Evolutionary conservation across 257 asterid species (phyloP).

Genomic region (Plantago major): DNA sequence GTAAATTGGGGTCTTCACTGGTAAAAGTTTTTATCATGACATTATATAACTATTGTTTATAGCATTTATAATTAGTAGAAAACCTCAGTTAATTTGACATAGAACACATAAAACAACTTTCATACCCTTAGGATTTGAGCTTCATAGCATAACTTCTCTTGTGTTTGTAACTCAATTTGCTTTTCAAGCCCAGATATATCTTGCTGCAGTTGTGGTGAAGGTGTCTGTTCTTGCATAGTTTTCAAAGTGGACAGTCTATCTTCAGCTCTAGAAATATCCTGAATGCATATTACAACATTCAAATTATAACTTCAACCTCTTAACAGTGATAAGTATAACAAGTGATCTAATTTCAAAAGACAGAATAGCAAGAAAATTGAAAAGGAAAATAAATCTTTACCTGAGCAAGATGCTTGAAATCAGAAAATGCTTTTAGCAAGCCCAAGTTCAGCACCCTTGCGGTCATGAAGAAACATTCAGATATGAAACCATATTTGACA

Average conservation of each 20-base stretch:
- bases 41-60: too few species aligned
- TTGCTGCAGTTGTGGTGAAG: slow-evolving; percentile 73
- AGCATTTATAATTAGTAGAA: background rate
- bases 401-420: slow-evolving; percentile 94
- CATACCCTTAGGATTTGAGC: slow-evolving; percentile 94
- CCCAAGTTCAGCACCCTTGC: slow-evolving; percentile 94
- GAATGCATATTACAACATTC: slow-evolving; percentile 26
- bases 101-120: background rate
- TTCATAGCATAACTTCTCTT: slow-evolving; percentile 88
- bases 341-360: background rate
- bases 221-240: slow-evolving; percentile 72
- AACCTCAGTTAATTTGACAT: background rate
- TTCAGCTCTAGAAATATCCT: slow-evolving; percentile 91
- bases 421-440: slow-evolving; percentile 86
- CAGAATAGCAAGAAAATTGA: background rate
- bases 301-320: slow-evolving; percentile 16
- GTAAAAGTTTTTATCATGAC: too few species aligned
- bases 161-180: slow-evolving; percentile 70
- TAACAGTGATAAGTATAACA: too few species aligned
- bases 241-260: slow-evolving; percentile 69
- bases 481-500: slow-evolving; percentile 73
- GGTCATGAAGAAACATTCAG: slow-evolving; percentile 99
- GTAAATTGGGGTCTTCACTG: too few species aligned
- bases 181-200: slow-evolving; percentile 78
- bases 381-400: slow-evolving; percentile 27